Conservation (phyloP, 495 filamentous ascomycete species). For the Cryomyces antarcticus region DNA sequence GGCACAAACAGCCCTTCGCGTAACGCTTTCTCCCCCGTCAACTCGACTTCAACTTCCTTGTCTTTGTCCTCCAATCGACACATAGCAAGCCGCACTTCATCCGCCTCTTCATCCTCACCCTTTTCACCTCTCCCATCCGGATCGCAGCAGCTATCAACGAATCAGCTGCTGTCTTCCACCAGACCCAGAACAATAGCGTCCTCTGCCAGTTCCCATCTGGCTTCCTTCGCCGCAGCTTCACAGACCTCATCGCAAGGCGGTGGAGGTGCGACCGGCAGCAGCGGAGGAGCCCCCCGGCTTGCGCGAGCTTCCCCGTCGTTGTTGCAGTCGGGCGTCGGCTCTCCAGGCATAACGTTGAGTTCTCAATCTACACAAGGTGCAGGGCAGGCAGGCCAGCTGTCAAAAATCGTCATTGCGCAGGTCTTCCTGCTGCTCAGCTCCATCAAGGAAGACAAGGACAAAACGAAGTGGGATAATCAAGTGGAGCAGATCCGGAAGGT, state of each 20-base stretch:
- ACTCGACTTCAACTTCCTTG: conserved; percentile 35
- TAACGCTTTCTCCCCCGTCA: conserved; percentile 26
- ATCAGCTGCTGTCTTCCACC: conserved; percentile 35
- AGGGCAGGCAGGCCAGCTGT: conserved; percentile 22
- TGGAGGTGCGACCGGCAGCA: conserved; percentile 29
- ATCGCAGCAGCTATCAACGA: conserved; percentile 32
- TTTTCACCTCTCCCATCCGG: conserved; percentile 36
- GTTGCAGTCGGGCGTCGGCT: conserved; percentile 38
- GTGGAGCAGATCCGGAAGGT: conserved; percentile 83
- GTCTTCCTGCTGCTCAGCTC: conserved; percentile 83
- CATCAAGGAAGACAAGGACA: conserved; percentile 77
- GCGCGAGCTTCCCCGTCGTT: conserved; percentile 43
- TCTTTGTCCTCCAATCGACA: conserved; percentile 29
- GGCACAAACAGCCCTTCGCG: conserved; percentile 22
- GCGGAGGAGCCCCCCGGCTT: conserved; percentile 39
- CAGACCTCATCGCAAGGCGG: conserved; percentile 25
- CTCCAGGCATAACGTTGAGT: conserved; percentile 36
- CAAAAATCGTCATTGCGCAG: conserved; percentile 86
- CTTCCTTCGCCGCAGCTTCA: conserved; percentile 38
- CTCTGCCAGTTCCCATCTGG: conserved; percentile 35
- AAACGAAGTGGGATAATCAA: conserved; percentile 84
- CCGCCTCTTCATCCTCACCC: conserved; percentile 27
- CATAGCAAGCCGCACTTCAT: conserved; percentile 29
- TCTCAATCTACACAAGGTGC: conserved; percentile 8
- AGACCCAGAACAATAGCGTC: conserved; percentile 41